These are phyloP conservation scores for Lentinula novae-zelandiae DNA, from an alignment of 1,284 basidiomycete genomes.

Conservation along the genomic window DNA sequence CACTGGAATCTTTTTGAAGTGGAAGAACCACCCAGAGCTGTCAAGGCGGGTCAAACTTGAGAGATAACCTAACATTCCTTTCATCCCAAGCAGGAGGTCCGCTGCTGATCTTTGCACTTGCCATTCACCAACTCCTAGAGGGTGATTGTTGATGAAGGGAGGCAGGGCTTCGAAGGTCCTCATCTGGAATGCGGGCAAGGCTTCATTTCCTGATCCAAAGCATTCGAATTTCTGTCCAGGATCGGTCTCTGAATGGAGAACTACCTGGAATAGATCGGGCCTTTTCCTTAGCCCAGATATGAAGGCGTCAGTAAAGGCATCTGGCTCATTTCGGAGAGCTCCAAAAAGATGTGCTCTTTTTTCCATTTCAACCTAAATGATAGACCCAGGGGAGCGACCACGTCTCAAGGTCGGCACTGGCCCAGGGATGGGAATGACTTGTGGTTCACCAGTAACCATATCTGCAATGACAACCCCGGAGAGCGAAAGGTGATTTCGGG, in stretches of 20 bases:
- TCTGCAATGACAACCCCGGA: slow-evolving; percentile 26
- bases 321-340: slow-evolving; percentile 24
- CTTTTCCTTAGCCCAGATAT: slow-evolving; percentile 24
- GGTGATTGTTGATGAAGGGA: not conserved
- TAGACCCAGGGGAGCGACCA: slow-evolving; percentile 15
- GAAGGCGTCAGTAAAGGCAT: slow-evolving; percentile 23
- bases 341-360: slow-evolving; percentile 27
- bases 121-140: slow-evolving; percentile 17
- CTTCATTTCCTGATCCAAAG: slow-evolving; percentile 18
- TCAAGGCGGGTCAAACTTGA: not conserved
- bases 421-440: not conserved
- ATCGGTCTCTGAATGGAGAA: slow-evolving; percentile 25
- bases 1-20: slow-evolving; percentile 26
- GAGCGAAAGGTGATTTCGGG: slow-evolving; percentile 24
- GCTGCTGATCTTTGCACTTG: slow-evolving; percentile 11
- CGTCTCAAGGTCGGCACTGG: slow-evolving; percentile 16
- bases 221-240: slow-evolving; percentile 19
- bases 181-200: slow-evolving; percentile 10
- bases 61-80: slow-evolving; percentile 13
- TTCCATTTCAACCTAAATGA: slow-evolving; percentile 20
- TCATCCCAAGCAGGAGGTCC: slow-evolving; percentile 21
- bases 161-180: slow-evolving; percentile 25
- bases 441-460: slow-evolving; percentile 12
- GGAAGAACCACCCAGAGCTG: slow-evolving; percentile 20
- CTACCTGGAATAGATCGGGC: slow-evolving; percentile 28